Conservation (phyloP, 176 grass and related monocot species). For the Avena sativa region DNA sequence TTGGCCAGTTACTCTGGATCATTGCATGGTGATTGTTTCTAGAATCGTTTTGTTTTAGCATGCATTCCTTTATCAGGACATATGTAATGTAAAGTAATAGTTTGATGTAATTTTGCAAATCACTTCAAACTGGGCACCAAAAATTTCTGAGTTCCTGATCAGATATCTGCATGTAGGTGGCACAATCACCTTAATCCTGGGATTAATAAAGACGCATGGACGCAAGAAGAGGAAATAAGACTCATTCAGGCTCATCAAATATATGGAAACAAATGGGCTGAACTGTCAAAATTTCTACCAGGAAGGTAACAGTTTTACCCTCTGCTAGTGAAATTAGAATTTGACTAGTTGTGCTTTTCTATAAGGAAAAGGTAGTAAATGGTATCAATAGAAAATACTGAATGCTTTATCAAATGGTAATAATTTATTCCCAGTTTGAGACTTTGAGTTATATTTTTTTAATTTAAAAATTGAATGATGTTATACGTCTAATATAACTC, state of each 20-base stretch:
- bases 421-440: constrained; percentile 28
- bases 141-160: constrained; percentile 14
- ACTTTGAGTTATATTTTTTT: neutral
- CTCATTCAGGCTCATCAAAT: constrained; percentile 79
- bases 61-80: neutral
- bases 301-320: constrained; percentile 63
- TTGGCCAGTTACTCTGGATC: constrained; percentile 3
- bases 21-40: neutral
- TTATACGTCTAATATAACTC: neutral
- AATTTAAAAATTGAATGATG: constrained; percentile 27
- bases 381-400: neutral
- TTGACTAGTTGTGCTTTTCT: constrained; percentile 6
- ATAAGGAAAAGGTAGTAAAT: neutral
- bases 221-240: constrained; percentile 86
- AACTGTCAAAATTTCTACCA: constrained; percentile 84
- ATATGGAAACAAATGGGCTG: constrained; percentile 97
- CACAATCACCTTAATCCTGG: constrained; percentile 96
- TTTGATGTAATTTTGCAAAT: constrained; percentile 19
- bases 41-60: constrained; percentile 17
- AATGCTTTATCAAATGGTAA: constrained; percentile 22
- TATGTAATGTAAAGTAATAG: constrained; percentile 22
- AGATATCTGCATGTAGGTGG: constrained; percentile 65
- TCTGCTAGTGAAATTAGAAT: constrained; percentile 8
- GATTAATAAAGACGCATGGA: constrained; percentile 93
- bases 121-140: constrained; percentile 11